A percentile compares a stretch with the other conserved stretches of the same genome.
phyloP scores from a whole-genome alignment of 129 eudicot species.

The carrot (Daucus carota) region DNA sequence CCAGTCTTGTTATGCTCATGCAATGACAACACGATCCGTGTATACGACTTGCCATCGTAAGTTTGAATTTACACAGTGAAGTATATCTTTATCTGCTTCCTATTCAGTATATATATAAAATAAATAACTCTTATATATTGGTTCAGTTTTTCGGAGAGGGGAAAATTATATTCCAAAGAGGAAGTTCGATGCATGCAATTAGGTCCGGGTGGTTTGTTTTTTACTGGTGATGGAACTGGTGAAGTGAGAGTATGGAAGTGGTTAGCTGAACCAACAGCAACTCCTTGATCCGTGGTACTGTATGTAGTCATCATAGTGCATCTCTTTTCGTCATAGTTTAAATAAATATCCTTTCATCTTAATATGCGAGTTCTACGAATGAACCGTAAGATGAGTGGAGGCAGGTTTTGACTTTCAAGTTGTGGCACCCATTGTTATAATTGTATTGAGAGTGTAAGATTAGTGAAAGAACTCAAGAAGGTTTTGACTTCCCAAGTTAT shows the following conservation, averaged over 20 bases:
- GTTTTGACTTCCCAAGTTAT: constrained; percentile 6
- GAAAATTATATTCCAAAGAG: constrained; percentile 63
- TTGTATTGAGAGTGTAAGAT: neutral
- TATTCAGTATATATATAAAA: neutral
- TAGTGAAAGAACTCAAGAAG: neutral
- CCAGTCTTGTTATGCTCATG: constrained; percentile 78
- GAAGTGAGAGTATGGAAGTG: constrained; percentile 84
- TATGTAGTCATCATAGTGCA: constrained; percentile 8
- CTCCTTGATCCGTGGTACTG: constrained; percentile 18
- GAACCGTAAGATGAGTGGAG: neutral
- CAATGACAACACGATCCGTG: constrained; percentile 71
- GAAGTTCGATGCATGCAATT: constrained; percentile 64
- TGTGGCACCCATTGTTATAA: neutral
- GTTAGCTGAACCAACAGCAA: constrained; percentile 50
- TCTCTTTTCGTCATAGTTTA: neutral
- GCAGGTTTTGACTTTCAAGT: constrained; percentile 3
- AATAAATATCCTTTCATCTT: neutral
- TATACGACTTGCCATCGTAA: constrained; percentile 92
- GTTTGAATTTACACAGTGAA: constrained; percentile 14
- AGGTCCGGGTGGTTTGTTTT: constrained; percentile 78
- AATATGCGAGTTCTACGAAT: neutral
- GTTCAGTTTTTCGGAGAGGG: constrained; percentile 77
- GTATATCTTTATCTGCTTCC: neutral
- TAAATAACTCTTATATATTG: neutral
- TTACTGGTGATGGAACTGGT: constrained; percentile 94